phyloP scores from a whole-genome alignment of 2,329 filamentous ascomycete genomes.

The Pleoardoris graminearum region DNA sequence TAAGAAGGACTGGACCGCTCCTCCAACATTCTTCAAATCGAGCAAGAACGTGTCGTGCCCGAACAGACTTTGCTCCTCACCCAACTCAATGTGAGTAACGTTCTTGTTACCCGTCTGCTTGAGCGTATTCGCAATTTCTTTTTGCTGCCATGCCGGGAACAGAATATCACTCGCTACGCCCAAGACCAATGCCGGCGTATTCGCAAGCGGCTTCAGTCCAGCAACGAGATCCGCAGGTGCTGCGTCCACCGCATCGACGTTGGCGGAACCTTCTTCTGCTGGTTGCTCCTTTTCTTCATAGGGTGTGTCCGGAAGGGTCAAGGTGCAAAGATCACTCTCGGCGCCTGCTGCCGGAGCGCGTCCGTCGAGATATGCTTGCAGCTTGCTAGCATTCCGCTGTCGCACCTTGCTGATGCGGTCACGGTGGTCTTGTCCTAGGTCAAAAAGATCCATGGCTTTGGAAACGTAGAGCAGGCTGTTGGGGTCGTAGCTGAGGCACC shows the following conservation, averaged over 20 bases:
- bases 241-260: slow-evolving; percentile 31
- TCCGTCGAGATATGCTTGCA: slow-evolving; percentile 53
- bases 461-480: slow-evolving; percentile 96
- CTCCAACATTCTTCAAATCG: slow-evolving; percentile 89
- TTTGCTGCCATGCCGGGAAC: slow-evolving; percentile 97
- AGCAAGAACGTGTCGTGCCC: slow-evolving; percentile 96
- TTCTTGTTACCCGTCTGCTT: slow-evolving; percentile 74
- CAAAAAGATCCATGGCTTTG: slow-evolving; percentile 98
- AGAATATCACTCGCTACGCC: slow-evolving; percentile 95
- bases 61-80: slow-evolving; percentile 91
- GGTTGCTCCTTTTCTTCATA: slow-evolving; percentile 80
- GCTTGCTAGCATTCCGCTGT: slow-evolving; percentile 60
- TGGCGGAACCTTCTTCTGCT: slow-evolving; percentile 32
- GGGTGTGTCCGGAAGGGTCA: slow-evolving; percentile 79
- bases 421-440: slow-evolving; percentile 76
- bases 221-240: slow-evolving; percentile 77
- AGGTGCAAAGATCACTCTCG: slow-evolving; percentile 64
- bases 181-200: slow-evolving; percentile 84
- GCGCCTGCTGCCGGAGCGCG: slow-evolving; percentile 24
- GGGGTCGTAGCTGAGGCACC: slow-evolving; percentile 92
- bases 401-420: slow-evolving; percentile 64
- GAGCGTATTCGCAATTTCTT: slow-evolving; percentile 86
- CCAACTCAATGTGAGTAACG: slow-evolving; percentile 87
- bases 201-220: slow-evolving; percentile 70
- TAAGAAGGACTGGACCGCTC: slow-evolving; percentile 78